Percentiles rank a stretch among this genome's conserved stretches.
Evolutionary conservation across 1,139 yeast species (phyloP).

Genomic region (Nakaseomyces delphensis): DNA sequence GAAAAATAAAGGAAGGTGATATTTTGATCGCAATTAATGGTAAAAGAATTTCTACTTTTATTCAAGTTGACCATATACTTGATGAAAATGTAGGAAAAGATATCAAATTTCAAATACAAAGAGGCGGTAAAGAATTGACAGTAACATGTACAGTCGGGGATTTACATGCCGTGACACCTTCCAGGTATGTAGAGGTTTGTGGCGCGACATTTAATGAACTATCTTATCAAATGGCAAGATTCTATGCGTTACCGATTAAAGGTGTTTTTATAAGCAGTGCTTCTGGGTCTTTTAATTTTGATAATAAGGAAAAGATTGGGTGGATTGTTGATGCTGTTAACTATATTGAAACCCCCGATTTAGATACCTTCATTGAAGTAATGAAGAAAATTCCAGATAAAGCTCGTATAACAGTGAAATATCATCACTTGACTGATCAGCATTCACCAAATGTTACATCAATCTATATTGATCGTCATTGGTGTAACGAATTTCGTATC

Average conservation of each 20-base stretch:
- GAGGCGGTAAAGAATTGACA: slow-evolving; percentile 57
- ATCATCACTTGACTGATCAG: slow-evolving; percentile 72
- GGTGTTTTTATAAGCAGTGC: slow-evolving; percentile 81
- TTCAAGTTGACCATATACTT: slow-evolving; percentile 75
- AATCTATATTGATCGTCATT: slow-evolving; percentile 73
- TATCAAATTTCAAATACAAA: slow-evolving; percentile 55
- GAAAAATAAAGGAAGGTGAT: slow-evolving; percentile 74
- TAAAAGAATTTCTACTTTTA: slow-evolving; percentile 55
- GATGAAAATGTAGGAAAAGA: slow-evolving; percentile 60
- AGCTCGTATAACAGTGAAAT: slow-evolving; percentile 59
- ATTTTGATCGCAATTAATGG: slow-evolving; percentile 68
- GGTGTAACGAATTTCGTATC: slow-evolving; percentile 64
- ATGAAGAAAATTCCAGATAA: slow-evolving; percentile 73
- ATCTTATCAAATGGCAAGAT: slow-evolving; percentile 82
- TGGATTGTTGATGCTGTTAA: slow-evolving; percentile 77
- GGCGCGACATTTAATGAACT: slow-evolving; percentile 83
- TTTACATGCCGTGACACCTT: slow-evolving; percentile 75
- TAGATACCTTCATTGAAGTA: slow-evolving; percentile 68
- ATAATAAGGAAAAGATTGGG: slow-evolving; percentile 49
- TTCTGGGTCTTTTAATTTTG: slow-evolving; percentile 65
- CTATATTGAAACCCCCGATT: slow-evolving; percentile 60
- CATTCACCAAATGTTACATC: slow-evolving; percentile 60
- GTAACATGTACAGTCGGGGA: slow-evolving; percentile 57
- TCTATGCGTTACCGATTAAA: slow-evolving; percentile 70
- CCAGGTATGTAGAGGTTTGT: slow-evolving; percentile 67